phyloP scores from a whole-genome alignment of 768 basidiomycete species.

The Suillus bovinus region DNA sequence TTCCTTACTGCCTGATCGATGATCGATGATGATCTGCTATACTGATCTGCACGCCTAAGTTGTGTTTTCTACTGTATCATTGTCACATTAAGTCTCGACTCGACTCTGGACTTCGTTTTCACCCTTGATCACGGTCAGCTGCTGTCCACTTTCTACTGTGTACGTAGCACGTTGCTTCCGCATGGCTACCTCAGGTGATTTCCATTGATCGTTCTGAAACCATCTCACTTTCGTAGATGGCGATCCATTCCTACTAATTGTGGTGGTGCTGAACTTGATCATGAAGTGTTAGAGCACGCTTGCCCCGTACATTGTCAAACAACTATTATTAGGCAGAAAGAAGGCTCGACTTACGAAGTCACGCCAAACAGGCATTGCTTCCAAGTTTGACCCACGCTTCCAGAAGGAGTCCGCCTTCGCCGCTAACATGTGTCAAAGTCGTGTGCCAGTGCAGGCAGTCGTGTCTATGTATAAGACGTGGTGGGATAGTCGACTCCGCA shows the following conservation, averaged over 20 bases:
- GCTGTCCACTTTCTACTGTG: background rate
- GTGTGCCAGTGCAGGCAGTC: background rate
- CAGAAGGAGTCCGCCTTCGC: background rate
- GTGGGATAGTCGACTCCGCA: background rate
- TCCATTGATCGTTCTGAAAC: background rate
- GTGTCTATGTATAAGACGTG: slow-evolving; percentile 3
- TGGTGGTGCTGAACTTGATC: too few species aligned
- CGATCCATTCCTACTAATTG: background rate
- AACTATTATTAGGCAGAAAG: background rate
- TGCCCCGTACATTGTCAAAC: background rate
- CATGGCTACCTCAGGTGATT: background rate
- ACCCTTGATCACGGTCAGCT: background rate
- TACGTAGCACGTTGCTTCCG: slow-evolving; percentile 6
- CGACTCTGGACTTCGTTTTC: background rate
- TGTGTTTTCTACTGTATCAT: background rate
- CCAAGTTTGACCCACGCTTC: background rate
- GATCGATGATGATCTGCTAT: background rate
- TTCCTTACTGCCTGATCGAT: background rate
- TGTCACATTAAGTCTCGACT: background rate
- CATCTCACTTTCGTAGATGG: background rate
- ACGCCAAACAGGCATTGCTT: slow-evolving; percentile 3
- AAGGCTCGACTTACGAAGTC: background rate
- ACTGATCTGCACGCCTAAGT: background rate
- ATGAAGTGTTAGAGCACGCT: too few species aligned
- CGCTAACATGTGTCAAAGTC: slow-evolving; percentile 7